Percentiles rank a stretch among this genome's conserved stretches.
Evolutionary conservation across 2,329 filamentous ascomycete species (phyloP).

Genomic region (Proliferodiscus dingleyae): DNA sequence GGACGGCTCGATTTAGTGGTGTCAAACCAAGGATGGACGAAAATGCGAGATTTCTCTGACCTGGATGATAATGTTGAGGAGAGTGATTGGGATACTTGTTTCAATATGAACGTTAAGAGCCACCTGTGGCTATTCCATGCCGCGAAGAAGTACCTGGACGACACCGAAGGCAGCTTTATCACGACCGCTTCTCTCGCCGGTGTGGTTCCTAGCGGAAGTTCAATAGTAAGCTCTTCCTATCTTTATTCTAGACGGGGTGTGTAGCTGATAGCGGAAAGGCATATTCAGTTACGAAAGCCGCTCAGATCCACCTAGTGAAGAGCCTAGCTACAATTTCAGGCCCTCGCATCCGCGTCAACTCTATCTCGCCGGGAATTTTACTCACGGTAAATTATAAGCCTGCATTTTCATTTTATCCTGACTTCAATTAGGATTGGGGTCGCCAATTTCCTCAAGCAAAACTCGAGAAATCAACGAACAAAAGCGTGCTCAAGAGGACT

Average conservation of each 20-base stretch:
- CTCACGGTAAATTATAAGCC: slow-evolving; percentile 37
- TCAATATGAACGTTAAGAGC: slow-evolving; percentile 58
- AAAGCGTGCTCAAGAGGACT: slow-evolving; percentile 18
- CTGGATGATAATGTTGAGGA: slow-evolving; percentile 51
- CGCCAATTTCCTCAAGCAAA: slow-evolving; percentile 18
- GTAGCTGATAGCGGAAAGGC: slow-evolving; percentile 41
- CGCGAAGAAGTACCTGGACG: slow-evolving; percentile 48
- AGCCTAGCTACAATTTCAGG: slow-evolving; percentile 48
- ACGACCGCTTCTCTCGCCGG: slow-evolving; percentile 61
- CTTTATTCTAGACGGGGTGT: no score
- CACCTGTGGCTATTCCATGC: slow-evolving; percentile 57
- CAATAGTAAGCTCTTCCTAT: slow-evolving; percentile 48
- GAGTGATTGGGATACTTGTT: slow-evolving; percentile 55
- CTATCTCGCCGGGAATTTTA: slow-evolving; percentile 50
- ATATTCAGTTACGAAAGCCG: slow-evolving; percentile 74
- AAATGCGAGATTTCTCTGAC: slow-evolving; percentile 39
- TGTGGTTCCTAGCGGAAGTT: slow-evolving; percentile 58
- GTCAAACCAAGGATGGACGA: slow-evolving; percentile 64
- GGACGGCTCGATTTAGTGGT: slow-evolving; percentile 73
- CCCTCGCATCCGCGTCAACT: slow-evolving; percentile 55
- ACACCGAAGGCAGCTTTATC: slow-evolving; percentile 55
- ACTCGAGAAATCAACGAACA: slow-evolving; percentile 15
- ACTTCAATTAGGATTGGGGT: slow-evolving; percentile 24
- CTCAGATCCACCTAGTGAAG: slow-evolving; percentile 57
- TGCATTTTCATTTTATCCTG: not conserved